A percentile compares a stretch with the other conserved stretches of the same genome.
Evolutionary conservation across 768 basidiomycete species (phyloP).

Genomic region (Exsudoporus frostii): DNA sequence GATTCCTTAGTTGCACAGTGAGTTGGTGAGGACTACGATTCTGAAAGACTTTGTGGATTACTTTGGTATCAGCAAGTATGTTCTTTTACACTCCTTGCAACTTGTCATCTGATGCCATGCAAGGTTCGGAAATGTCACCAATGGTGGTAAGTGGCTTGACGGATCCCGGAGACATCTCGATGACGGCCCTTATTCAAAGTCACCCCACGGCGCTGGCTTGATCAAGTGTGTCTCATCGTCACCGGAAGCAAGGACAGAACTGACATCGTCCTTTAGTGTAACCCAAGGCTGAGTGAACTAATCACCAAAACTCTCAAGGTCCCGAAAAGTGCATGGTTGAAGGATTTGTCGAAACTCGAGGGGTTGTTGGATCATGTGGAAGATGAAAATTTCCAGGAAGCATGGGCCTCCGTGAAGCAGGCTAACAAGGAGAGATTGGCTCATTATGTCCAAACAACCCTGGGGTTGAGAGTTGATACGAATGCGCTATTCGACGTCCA

Average conservation of each 20-base stretch:
- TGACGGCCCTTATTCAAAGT: conserved; percentile 39
- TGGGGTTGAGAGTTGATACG: conserved; percentile 72
- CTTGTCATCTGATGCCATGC: conserved; percentile 14
- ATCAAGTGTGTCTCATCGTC: conserved; percentile 46
- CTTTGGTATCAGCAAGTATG: conserved; percentile 76
- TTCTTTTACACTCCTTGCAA: not conserved
- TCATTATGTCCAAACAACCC: conserved; percentile 62
- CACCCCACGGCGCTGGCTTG: conserved; percentile 91
- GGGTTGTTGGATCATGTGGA: conserved; percentile 72
- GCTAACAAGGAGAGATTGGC: conserved; percentile 90
- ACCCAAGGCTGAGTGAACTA: conserved; percentile 80
- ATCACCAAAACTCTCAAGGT: conserved; percentile 80
- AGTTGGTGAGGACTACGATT: conserved; percentile 80
- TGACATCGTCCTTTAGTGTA: conserved; percentile 53
- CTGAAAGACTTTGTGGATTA: conserved; percentile 93
- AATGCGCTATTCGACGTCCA: conserved; percentile 89
- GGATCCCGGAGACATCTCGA: not conserved
- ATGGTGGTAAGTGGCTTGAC: conserved; percentile 63
- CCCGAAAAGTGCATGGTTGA: conserved; percentile 78
- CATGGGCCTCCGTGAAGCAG: conserved; percentile 84
- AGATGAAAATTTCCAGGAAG: conserved; percentile 67
- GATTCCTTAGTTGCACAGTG: conserved; percentile 69
- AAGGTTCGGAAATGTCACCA: conserved; percentile 87
- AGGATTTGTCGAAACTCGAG: conserved; percentile 74
- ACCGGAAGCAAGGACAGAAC: not conserved